These are phyloP conservation scores for Boletus rubroflammeus DNA, from an alignment of 768 basidiomycete genomes.

Conservation along the genomic window DNA sequence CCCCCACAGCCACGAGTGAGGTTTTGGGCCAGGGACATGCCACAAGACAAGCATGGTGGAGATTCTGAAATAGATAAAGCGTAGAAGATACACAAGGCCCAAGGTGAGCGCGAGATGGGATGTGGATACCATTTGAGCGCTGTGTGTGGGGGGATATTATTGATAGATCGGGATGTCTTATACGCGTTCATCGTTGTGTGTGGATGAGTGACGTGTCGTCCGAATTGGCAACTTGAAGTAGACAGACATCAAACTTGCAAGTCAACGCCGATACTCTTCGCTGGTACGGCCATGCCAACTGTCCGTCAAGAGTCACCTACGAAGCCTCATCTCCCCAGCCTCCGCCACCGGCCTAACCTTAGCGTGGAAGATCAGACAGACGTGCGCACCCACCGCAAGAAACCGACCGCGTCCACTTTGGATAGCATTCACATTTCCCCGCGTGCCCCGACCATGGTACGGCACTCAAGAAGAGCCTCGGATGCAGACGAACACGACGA, in stretches of 20 bases:
- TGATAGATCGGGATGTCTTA: neutral
- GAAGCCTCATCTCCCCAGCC: conserved; percentile 24
- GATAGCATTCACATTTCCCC: conserved; percentile 58
- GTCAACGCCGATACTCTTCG: conserved; percentile 6
- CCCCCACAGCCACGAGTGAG: conserved; percentile 55
- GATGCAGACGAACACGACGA: conserved; percentile 42
- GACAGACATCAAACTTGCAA: conserved; percentile 2
- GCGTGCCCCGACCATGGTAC: conserved; percentile 42
- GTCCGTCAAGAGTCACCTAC: conserved; percentile 24
- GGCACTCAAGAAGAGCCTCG: conserved; percentile 31
- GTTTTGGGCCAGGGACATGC: conserved; percentile 50
- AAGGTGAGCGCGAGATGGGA: conserved; percentile 14
- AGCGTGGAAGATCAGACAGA: conserved; percentile 38
- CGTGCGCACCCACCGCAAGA: conserved; percentile 36
- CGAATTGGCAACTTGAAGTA: conserved; percentile 1
- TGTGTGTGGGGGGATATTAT: neutral
- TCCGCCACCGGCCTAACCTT: conserved; percentile 29
- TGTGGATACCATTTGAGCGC: conserved; percentile 6
- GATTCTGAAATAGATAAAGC: conserved; percentile 35
- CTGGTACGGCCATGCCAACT: conserved; percentile 22
- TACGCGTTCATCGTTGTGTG: neutral
- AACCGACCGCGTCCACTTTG: conserved; percentile 56
- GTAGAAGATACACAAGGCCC: conserved; percentile 30
- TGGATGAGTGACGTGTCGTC: conserved; percentile 18
- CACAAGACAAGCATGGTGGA: conserved; percentile 34